Percentiles rank a stretch among this genome's conserved stretches.
Conservation (phyloP, 176 grass and related monocot genomes). For the Oryza punctata region DNA sequence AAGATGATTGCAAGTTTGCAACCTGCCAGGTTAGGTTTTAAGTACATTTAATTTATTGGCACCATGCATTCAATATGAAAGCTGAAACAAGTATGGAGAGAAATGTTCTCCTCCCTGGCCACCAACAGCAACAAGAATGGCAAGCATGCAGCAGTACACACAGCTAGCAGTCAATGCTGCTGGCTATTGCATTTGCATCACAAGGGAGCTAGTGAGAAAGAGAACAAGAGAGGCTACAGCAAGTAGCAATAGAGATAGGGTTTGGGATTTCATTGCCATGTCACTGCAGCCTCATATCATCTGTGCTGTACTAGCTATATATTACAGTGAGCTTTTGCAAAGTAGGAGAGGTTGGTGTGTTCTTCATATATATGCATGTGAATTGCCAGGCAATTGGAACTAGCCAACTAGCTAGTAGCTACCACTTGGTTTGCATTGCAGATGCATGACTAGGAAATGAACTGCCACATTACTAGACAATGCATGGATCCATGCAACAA, state of each 20-base stretch:
- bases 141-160: not conserved
- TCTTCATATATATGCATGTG: constrained; percentile 9
- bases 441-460: not conserved
- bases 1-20: not conserved
- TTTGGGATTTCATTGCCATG: constrained; percentile 28
- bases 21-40: not conserved
- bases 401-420: not conserved
- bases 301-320: not conserved
- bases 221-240: not conserved
- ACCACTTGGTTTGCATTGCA: not conserved
- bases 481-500: constrained; percentile 22
- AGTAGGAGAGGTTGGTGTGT: not conserved
- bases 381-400: constrained; percentile 45
- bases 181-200: not conserved
- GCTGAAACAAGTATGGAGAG: not conserved
- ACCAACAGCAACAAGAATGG: not conserved
- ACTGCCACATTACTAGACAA: not conserved
- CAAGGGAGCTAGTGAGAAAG: not conserved
- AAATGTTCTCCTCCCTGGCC: constrained; percentile 25
- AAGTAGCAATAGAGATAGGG: not conserved
- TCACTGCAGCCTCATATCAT: not conserved
- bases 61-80: not conserved
- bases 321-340: not conserved
- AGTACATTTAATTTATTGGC: not conserved
- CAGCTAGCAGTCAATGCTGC: constrained; percentile 10